phyloP scores from a whole-genome alignment of 148 eudicot species.

The Arctostaphylos glauca region DNA sequence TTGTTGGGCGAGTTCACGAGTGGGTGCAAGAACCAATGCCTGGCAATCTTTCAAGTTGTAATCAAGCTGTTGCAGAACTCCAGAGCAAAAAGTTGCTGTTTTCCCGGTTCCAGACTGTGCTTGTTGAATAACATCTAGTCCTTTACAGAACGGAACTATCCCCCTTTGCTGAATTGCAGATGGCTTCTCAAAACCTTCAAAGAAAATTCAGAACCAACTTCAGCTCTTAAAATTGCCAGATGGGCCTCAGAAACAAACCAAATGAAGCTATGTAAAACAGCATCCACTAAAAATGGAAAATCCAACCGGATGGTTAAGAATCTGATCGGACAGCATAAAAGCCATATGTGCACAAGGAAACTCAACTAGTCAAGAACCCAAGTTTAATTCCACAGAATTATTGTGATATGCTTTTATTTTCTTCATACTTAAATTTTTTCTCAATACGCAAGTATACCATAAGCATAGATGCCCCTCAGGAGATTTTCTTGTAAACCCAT shows the following conservation, averaged over 20 bases:
- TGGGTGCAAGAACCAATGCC: constrained; percentile 53
- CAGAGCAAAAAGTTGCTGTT: constrained; percentile 53
- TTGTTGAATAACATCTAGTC: constrained; percentile 52
- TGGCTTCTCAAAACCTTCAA: constrained; percentile 51
- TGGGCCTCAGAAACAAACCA: too few species aligned
- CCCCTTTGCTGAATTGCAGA: constrained; percentile 55
- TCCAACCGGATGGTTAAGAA: too few species aligned
- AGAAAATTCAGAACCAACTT: neutral
- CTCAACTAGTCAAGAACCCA: too few species aligned
- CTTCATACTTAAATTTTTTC: neutral
- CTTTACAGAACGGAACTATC: constrained; percentile 47
- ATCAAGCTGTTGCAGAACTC: constrained; percentile 46
- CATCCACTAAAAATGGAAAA: too few species aligned
- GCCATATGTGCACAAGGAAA: too few species aligned
- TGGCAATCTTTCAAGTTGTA: constrained; percentile 40
- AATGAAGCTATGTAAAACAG: too few species aligned
- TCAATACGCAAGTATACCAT: constrained; percentile 18
- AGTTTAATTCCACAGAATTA: too few species aligned
- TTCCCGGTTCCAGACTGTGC: constrained; percentile 53
- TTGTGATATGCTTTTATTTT: too few species aligned
- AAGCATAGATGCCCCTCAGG: constrained; percentile 41
- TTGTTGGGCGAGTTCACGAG: constrained; percentile 49
- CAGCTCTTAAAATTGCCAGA: too few species aligned
- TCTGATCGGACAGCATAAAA: too few species aligned
- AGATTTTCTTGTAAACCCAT: constrained; percentile 46